Conservation (phyloP, 2,329 filamentous ascomycete species). For the Emmonsiellopsis sp. region DNA sequence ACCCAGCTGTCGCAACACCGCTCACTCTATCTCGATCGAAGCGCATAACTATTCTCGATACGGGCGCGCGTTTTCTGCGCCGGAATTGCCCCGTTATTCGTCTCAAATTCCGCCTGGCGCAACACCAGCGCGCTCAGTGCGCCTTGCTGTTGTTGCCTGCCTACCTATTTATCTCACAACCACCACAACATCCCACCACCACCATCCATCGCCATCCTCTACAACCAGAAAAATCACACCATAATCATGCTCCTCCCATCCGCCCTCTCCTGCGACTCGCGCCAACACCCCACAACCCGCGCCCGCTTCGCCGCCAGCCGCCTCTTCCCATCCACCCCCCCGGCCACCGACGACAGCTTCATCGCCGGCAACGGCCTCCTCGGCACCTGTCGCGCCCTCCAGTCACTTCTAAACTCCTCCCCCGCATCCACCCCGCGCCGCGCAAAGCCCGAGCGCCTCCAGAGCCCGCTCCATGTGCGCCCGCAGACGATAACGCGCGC, state of each 20-base stretch:
- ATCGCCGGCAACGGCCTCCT: constrained; percentile 29
- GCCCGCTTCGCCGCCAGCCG: constrained; percentile 28
- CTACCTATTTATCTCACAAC: neutral
- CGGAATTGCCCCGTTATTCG: neutral
- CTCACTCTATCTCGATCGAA: neutral
- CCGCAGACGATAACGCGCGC: constrained; percentile 19
- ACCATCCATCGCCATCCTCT: neutral
- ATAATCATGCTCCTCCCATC: constrained; percentile 37
- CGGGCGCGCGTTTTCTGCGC: neutral
- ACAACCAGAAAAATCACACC: neutral
- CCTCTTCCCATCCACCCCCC: constrained; percentile 29
- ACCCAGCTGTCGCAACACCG: constrained; percentile 9
- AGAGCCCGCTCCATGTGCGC: constrained; percentile 29
- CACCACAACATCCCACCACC: constrained; percentile 6
- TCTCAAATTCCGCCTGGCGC: constrained; percentile 8
- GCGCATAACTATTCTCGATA: constrained; percentile 4
- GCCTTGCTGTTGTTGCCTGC: neutral
- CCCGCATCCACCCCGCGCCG: constrained; percentile 28
- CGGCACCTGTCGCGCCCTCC: constrained; percentile 34
- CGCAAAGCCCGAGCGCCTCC: constrained; percentile 28
- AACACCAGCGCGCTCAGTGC: constrained; percentile 1
- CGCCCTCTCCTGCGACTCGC: constrained; percentile 36
- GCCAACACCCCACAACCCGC: constrained; percentile 20
- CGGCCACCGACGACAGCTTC: constrained; percentile 27
- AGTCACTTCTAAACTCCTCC: constrained; percentile 33